Evolutionary conservation across 129 eudicot genomes (phyloP), one percentile per base, ranked within the genome.

Genomic region (sunflower (Helianthus annuus)): DNA sequence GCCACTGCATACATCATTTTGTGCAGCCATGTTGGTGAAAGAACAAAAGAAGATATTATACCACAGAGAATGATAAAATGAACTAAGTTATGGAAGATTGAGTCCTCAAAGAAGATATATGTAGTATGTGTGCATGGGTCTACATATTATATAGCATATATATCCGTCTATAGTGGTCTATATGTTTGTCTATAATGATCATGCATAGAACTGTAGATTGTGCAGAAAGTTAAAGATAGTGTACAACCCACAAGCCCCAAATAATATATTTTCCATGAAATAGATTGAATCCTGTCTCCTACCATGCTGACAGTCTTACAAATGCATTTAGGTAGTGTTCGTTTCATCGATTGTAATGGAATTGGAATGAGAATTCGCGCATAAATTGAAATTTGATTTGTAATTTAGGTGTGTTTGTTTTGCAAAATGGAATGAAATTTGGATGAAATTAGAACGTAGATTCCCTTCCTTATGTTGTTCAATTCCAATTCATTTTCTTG

Each of bases 1-100:
- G 77, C 88, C 85, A 80, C 59, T 80, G 45, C 58, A 60, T 55
- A 48, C 64, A 44, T 83, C 75, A 75, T 70, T 75, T 42, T 59
- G 68, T 44, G 68, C 51, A 75, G 81, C 78, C 87, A 79, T 83
- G 62, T 7, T 73, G 27, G 34, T 57, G 54, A 48, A 61, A 76
- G 57, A 9, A 77, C 57, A 44, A 60, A 52, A 36, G 48, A 14
- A 48, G 48, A 58, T 29, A 49, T 6, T 14, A 69, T 59, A 78
- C 27, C 59, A 71, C 68, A 57, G 51, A 42, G 66, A 67, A 24
- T 10, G 16, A 15, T 44, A 49, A 36, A 24, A 36, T 59, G 78
- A 51, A 29, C 11, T 16, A 51, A 52, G 6, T 74, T 83, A 81
- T 64, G 71, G 66, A 59, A 72, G 69, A 69, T 5, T 56, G 70